Evolutionary conservation across 2,329 filamentous ascomycete species (phyloP).

Genomic region (Purpureocillium takamizusanense): DNA sequence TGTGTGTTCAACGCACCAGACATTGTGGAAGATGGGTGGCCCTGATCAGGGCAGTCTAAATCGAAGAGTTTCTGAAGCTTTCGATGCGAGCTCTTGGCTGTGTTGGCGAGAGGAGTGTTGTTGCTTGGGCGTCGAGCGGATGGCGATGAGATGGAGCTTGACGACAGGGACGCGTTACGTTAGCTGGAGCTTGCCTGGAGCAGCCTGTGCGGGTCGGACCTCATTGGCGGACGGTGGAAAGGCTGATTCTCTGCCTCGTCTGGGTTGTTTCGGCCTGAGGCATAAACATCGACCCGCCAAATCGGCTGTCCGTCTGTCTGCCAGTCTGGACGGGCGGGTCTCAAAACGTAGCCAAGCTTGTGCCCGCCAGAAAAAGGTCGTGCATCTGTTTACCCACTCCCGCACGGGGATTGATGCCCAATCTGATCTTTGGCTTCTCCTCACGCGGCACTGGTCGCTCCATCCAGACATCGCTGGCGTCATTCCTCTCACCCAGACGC

Average conservation of each 20-base stretch:
- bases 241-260: conserved; percentile 23
- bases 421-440: neutral
- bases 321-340: no score
- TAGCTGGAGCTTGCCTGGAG: conserved; percentile 40
- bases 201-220: conserved; percentile 18
- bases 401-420: neutral
- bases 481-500: no score
- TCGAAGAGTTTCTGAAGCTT: conserved; percentile 1
- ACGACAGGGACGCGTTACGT: conserved; percentile 34
- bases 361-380: no score
- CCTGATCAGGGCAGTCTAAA: conserved; percentile 7
- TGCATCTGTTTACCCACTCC: neutral
- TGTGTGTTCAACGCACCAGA: conserved; percentile 32
- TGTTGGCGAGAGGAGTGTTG: conserved; percentile 4
- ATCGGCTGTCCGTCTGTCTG: no score
- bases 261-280: conserved; percentile 20
- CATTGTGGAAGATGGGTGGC: conserved; percentile 32
- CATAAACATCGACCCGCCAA: conserved; percentile 8
- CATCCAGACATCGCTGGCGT: neutral
- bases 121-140: conserved; percentile 2
- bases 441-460: neutral
- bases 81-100: neutral
- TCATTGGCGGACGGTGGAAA: conserved; percentile 15
- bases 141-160: conserved; percentile 11
- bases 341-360: no score